A percentile compares a stretch with the other conserved stretches of the same genome.
These are phyloP conservation scores for Chloranthus sessilifolius DNA, from an alignment of 164 flowering plant genomes.

Conservation along the genomic window DNA sequence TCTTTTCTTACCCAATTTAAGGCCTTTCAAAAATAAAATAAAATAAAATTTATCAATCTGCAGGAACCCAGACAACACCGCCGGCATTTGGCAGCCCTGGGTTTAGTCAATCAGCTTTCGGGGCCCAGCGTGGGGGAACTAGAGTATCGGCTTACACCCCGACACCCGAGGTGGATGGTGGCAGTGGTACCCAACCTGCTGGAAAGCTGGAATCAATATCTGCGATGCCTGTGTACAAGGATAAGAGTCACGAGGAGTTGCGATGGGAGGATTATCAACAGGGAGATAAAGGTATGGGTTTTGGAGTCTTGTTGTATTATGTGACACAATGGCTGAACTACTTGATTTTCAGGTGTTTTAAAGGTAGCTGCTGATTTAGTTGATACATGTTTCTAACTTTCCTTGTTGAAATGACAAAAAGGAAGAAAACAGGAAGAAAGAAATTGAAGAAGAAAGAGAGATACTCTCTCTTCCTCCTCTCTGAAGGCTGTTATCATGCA, in stretches of 20 bases:
- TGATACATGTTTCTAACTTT: no score
- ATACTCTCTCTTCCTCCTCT: no score
- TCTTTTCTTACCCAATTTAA: not conserved
- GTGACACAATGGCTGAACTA: no score
- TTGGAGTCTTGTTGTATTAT: no score
- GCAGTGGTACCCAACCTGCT: conserved; percentile 45
- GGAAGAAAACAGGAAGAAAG: no score
- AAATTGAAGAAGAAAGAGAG: no score
- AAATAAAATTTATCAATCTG: conserved; percentile 15
- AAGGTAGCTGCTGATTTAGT: no score
- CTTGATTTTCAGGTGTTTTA: no score
- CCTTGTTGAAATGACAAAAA: no score
- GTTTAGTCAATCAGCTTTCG: conserved; percentile 64
- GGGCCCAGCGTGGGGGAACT: conserved; percentile 77
- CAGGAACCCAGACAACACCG: conserved; percentile 67
- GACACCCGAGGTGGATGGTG: conserved; percentile 63
- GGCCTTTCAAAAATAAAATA: no score
- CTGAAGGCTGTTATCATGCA: no score
- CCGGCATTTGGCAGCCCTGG: conserved; percentile 58
- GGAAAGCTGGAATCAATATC: conserved; percentile 93
- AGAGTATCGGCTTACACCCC: conserved; percentile 62
- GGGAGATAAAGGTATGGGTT: conserved; percentile 74
- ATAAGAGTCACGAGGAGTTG: conserved; percentile 94
- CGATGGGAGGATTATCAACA: conserved; percentile 97
- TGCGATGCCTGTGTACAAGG: conserved; percentile 92